Percentiles rank a stretch among this genome's conserved stretches.
These are phyloP conservation scores for Acanthamoeba rhysodes DNA, from an alignment of 208 protist species.

Conservation along the genomic window DNA sequence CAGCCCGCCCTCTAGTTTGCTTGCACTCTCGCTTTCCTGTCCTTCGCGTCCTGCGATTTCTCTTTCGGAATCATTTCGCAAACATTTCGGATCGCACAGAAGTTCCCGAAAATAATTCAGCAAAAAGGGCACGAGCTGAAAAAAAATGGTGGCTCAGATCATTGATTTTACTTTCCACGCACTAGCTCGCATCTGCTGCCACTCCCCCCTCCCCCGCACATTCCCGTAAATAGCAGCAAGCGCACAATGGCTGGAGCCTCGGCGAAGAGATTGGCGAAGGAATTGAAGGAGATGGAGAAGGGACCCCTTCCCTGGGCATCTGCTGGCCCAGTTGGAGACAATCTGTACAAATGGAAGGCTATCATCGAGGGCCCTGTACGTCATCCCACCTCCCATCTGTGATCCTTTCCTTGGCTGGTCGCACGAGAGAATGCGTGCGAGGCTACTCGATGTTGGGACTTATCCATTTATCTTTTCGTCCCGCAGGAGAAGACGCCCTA, in stretches of 20 bases:
- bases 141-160: background rate
- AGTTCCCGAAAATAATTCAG: background rate
- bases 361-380: conserved; percentile 41
- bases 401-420: too few species aligned
- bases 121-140: background rate
- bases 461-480: background rate
- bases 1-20: background rate
- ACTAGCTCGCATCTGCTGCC: background rate
- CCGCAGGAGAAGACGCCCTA: conserved; percentile 81
- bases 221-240: background rate
- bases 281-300: conserved; percentile 74
- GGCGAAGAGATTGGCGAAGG: conserved; percentile 58
- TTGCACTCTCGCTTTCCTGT: too few species aligned
- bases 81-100: background rate
- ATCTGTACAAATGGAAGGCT: conserved; percentile 69
- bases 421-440: too few species aligned
- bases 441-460: background rate
- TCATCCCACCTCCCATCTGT: background rate
- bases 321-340: conserved; percentile 47
- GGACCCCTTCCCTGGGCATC: conserved; percentile 34
- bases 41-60: too few species aligned
- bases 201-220: background rate
- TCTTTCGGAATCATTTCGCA: background rate
- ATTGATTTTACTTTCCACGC: background rate
- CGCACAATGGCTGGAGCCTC: conserved; percentile 59